Percentiles rank a stretch among this genome's conserved stretches.
phyloP scores from a whole-genome alignment of 495 filamentous ascomycete species.

The Talaromyces liani region DNA sequence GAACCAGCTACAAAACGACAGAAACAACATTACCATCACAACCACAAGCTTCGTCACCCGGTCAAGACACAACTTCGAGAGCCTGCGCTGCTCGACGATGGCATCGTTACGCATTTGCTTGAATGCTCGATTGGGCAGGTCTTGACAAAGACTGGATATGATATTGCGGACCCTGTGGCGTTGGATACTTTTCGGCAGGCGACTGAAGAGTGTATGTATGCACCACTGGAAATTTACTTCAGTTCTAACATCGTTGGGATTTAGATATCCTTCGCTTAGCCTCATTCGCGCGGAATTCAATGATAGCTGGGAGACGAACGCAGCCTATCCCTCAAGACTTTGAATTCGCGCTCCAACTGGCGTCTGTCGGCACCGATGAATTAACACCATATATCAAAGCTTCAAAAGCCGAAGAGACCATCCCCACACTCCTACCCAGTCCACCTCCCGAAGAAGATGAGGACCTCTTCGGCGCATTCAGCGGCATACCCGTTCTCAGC shows the following conservation, averaged over 20 bases:
- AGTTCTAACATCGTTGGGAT: conserved; percentile 4
- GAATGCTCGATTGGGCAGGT: conserved; percentile 48
- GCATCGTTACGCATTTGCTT: conserved; percentile 44
- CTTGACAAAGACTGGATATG: conserved; percentile 50
- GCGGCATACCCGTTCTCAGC: conserved; percentile 40
- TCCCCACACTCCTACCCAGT: conserved; percentile 31
- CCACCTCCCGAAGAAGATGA: conserved; percentile 38
- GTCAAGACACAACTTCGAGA: conserved; percentile 22
- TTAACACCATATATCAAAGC: conserved; percentile 32
- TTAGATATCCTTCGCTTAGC: conserved; percentile 54
- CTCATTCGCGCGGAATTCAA: conserved; percentile 49
- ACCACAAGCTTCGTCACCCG: conserved; percentile 31
- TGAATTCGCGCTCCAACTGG: conserved; percentile 48
- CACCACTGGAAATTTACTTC: not conserved
- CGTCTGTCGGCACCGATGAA: conserved; percentile 26
- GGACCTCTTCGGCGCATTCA: conserved; percentile 21
- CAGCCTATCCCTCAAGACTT: conserved; percentile 64
- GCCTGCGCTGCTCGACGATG: conserved; percentile 35
- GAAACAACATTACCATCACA: conserved; percentile 40
- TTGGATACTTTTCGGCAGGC: conserved; percentile 49
- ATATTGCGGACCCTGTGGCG: conserved; percentile 47
- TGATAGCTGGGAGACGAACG: conserved; percentile 52
- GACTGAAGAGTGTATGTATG: conserved; percentile 56
- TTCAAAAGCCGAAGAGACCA: conserved; percentile 22
- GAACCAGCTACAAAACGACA: conserved; percentile 29